These are phyloP conservation scores for Rubia peregrina DNA, from an alignment of 305 asterid species.

Conservation along the genomic window DNA sequence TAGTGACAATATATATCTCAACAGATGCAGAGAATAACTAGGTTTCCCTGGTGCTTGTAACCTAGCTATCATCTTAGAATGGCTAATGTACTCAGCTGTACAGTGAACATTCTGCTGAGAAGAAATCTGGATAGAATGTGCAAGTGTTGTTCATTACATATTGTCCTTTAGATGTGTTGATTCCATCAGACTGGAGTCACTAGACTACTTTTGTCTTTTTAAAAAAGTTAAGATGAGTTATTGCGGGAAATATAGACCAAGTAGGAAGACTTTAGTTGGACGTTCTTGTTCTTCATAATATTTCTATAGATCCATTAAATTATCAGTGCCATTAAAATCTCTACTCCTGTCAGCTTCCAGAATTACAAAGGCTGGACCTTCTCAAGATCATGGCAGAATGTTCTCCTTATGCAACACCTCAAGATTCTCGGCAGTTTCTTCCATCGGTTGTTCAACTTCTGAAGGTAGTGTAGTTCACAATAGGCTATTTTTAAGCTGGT, in stretches of 20 bases:
- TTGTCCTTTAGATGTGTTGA: background rate
- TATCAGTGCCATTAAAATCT: slow-evolving; percentile 19
- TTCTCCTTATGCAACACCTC: slow-evolving; percentile 69
- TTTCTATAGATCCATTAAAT: slow-evolving; percentile 4
- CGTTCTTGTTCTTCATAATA: background rate
- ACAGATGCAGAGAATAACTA: background rate
- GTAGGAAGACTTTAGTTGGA: background rate
- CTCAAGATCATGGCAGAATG: slow-evolving; percentile 87
- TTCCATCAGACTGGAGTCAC: background rate
- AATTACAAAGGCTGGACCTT: slow-evolving; percentile 61
- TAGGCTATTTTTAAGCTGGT: background rate
- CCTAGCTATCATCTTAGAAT: background rate
- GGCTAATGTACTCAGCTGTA: background rate
- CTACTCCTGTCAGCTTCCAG: slow-evolving; percentile 56
- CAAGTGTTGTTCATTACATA: background rate
- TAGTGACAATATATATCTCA: background rate
- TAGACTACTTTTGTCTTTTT: background rate
- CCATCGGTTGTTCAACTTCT: slow-evolving; percentile 79
- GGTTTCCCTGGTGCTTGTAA: background rate
- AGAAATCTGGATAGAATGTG: background rate
- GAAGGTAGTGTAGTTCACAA: slow-evolving; percentile 43
- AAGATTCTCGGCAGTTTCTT: slow-evolving; percentile 80
- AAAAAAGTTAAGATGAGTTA: background rate
- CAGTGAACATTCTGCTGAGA: background rate
- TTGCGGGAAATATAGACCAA: background rate